phyloP scores from a whole-genome alignment of 2,329 filamentous ascomycete genomes.

The Eutypella sp. region DNA sequence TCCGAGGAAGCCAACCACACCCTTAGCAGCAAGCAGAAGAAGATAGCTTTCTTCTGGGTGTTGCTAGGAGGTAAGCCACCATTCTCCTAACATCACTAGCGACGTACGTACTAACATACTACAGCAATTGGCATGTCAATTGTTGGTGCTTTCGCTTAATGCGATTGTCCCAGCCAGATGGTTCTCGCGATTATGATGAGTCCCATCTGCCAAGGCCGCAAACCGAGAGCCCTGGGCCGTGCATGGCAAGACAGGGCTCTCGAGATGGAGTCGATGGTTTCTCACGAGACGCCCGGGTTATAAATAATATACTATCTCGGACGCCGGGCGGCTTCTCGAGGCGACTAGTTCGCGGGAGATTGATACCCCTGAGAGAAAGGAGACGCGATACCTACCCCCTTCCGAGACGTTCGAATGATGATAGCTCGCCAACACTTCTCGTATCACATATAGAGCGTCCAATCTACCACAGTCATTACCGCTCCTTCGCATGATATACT shows the following conservation, averaged over 20 bases:
- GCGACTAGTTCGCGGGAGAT: not conserved
- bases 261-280: too few species aligned
- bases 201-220: too few species aligned
- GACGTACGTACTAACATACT: constrained; percentile 9
- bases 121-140: constrained; percentile 41
- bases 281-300: too few species aligned
- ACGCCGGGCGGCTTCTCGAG: too few species aligned
- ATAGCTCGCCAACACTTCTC: not conserved
- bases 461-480: not conserved
- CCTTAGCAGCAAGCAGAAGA: constrained; percentile 49
- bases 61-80: constrained; percentile 43
- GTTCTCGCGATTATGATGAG: too few species aligned
- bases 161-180: too few species aligned
- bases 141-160: constrained; percentile 43
- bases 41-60: constrained; percentile 46
- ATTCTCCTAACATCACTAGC: not conserved
- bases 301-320: too few species aligned
- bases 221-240: too few species aligned
- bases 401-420: too few species aligned
- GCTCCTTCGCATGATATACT: not conserved
- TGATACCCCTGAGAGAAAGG: not conserved
- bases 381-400: too few species aligned
- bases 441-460: not conserved
- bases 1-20: constrained; percentile 49
- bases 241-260: too few species aligned